Evolutionary conservation across 208 protist species (phyloP), one percentile per base, ranked within the genome.

Genomic region (Acanthamoeba royreba): DNA sequence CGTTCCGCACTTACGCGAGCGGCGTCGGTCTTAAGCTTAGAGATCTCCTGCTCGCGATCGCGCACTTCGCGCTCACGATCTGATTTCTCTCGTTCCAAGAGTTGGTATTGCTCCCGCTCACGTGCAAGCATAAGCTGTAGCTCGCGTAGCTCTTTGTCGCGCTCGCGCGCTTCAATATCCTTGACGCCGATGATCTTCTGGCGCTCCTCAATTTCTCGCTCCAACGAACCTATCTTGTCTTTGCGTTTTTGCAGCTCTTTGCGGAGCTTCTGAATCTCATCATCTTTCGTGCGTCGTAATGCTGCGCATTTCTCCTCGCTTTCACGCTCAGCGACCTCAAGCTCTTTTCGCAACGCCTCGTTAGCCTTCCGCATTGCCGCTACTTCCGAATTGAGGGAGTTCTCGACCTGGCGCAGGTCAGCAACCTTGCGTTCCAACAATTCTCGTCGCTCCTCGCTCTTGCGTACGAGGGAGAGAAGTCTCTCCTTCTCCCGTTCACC

Each of bases 401-500:
- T 33, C 38, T 81, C 69, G 4, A 42, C 11, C 35, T 81, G 69
- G 38, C 69, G 69, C 81, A 88, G 52, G 28, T 4, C 2, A 15
- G 25, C 81, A 17, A 88, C 33, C 81, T 63, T 88, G 52, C 52
- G 45, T 38, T 88, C 81, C 35, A 88, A 47, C 81, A 88, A 38
- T 28, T 88, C 52, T n/a, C 52, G 81, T 28, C 81, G 17, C 81
- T 88, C 81, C 11, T 88, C 52, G 45, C 81, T 43, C 52, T 66
- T 88, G 49, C 52, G 81, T 8, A 88, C 31, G 45, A 66, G 81
- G 25, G 49, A 40, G 9, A 63, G 45, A 42, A 88, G 13, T 38
- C 45, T 55, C 81, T 88, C 81, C 52, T 55, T 63, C 81, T 88
- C 81, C 17, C 49, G 49, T n/a, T 63, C 81, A 33, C 49, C 81